Conservation (phyloP, 495 filamentous ascomycete species). For the Neurospora sp. region DNA sequence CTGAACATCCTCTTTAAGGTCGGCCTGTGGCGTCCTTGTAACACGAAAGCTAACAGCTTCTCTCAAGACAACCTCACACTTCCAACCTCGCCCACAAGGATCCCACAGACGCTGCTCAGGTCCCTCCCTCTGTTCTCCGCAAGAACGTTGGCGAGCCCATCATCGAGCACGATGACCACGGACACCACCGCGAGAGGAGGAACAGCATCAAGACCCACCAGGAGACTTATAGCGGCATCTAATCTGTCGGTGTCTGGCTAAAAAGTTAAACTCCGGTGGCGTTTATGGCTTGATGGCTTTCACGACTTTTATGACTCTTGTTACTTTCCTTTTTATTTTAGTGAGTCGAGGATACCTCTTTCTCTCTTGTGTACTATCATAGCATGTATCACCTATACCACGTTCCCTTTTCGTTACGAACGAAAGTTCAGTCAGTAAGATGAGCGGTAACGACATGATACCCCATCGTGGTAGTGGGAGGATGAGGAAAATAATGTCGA, state of each 20-base stretch:
- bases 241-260: slow-evolving; percentile 2
- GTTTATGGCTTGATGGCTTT: background rate
- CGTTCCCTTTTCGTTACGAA: background rate
- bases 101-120: slow-evolving; percentile 37
- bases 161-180: slow-evolving; percentile 26
- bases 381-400: background rate
- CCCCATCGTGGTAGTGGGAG: background rate
- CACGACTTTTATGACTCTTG: background rate
- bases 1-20: background rate
- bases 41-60: background rate
- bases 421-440: background rate
- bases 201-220: slow-evolving; percentile 29
- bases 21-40: background rate
- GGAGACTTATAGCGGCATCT: slow-evolving; percentile 31
- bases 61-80: background rate
- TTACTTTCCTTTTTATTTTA: background rate
- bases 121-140: slow-evolving; percentile 34
- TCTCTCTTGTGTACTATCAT: background rate
- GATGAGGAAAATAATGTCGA: background rate
- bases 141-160: slow-evolving; percentile 27
- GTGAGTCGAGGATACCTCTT: background rate
- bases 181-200: slow-evolving; percentile 25
- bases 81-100: slow-evolving; percentile 16
- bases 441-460: background rate
- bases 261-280: background rate